Base-by-base conservation (phyloP, 2,329 filamentous ascomycete genomes). In the Arthrinium puccinioides region DNA sequence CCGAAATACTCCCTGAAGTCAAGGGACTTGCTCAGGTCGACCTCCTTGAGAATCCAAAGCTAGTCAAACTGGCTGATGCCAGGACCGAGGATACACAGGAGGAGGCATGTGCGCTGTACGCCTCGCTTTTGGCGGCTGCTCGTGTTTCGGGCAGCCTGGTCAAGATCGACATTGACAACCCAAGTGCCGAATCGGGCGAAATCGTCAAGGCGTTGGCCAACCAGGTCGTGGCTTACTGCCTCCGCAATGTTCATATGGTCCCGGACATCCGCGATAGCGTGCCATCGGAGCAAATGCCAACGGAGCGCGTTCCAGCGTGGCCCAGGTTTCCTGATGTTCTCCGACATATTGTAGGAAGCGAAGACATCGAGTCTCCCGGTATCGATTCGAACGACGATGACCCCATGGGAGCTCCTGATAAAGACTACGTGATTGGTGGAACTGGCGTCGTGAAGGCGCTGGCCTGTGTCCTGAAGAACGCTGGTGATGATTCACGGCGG, bases 381-480 rank as follows among this genome's bases (percentile, higher is more conserved):
- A 76, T 56, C 59, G 73, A 54, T 48, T 14, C 24, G 9, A 60
- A 49, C 45, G 72, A 76, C 16, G 79, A 82, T 31, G 75, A 82
- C 16, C 70, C 78, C 29, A 78, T 82, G 3, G 70, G 80, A 9
- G 83, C 87, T 6, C 85, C 88, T 0, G 87, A 95, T 47, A 84
- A 94, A 41, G 87, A 96, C 58, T 97, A 97, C 60, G 88, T 97
- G 30, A 92, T 97, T 51, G 89, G 90, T 15, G 90, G 90, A 13
- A 95, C 88, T 1, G 92, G 90, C 19, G 87, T 98, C 2, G 90
- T 94, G 33, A 96, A 95, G 63, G 92, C 92, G 5, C 69, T 98
- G 31, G 82, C 87, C 37, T 94, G 94, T 51, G 95, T 89, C 52
- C 68, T 98, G 34, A 82, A 87, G 49, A 94, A 94, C 55, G 79